Percentiles rank a stretch among this genome's conserved stretches.
phyloP scores from a whole-genome alignment of 1,284 basidiomycete species.

The Apiotrichum mycotoxinovorans region DNA sequence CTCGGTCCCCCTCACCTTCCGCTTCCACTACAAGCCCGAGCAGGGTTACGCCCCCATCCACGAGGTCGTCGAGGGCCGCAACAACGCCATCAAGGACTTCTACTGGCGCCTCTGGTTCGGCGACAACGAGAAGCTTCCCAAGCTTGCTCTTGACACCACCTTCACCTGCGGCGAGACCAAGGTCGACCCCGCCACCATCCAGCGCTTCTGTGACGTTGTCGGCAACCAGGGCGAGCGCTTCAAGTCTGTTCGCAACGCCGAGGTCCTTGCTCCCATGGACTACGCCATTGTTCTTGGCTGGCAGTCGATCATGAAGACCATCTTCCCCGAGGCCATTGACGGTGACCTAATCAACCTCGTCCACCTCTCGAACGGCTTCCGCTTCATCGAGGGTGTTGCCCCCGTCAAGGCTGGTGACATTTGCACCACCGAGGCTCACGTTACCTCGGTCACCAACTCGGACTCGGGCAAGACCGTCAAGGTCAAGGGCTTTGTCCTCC shows the following conservation, averaged over 20 bases:
- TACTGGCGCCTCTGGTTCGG: conserved; percentile 98
- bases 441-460: conserved; percentile 84
- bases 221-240: conserved; percentile 90
- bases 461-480: conserved; percentile 91
- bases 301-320: conserved; percentile 96
- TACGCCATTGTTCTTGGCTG: conserved; percentile 97
- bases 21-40: conserved; percentile 82
- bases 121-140: conserved; percentile 68
- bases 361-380: conserved; percentile 95
- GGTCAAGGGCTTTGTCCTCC: conserved; percentile 80
- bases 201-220: conserved; percentile 87
- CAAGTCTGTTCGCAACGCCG: conserved; percentile 65
- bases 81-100: conserved; percentile 88
- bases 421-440: conserved; percentile 83
- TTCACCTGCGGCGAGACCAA: conserved; percentile 80
- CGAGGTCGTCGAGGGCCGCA: conserved; percentile 79
- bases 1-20: conserved; percentile 74
- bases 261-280: conserved; percentile 89
- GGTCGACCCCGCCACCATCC: conserved; percentile 71
- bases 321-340: conserved; percentile 87
- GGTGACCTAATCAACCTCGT: conserved; percentile 93
- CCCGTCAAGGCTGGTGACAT: conserved; percentile 80
- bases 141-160: conserved; percentile 67
- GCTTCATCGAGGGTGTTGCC: conserved; percentile 70
- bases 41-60: conserved; percentile 91